Base-by-base conservation (phyloP, 345 rosid genomes). In the Trapa bicornis region DNA sequence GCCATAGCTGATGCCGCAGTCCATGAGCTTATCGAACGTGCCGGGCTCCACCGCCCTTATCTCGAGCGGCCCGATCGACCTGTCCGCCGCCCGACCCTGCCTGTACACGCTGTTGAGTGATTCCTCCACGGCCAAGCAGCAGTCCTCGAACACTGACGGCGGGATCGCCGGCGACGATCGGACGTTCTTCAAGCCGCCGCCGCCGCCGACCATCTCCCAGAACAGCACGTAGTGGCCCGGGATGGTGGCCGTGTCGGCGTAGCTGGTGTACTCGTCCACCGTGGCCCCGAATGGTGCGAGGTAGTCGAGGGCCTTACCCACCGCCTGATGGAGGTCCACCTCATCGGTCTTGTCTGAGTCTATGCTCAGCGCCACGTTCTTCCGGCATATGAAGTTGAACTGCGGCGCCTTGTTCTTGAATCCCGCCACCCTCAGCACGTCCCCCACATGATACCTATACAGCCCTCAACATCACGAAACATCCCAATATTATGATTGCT, bases 1-100 rank as follows among this genome's bases (percentile, higher is more conserved):
- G 3, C 98, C 97, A 29, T 80, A 66, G 79, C 97, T 93, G 11
- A 93, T 89, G 52, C 96, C 93, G 73, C 89, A 90, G 77, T 93
- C 97, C 98, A 93, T 93, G 57, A 93, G 84, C 84, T 93, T 93
- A 73, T 93, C 98, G 61, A 93, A 93, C 45, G 97, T 93, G 72
- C 98, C 98, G 67, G 79, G 48, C 80, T 86, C 96, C 39, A 90
- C 98, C 38, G 89, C 74, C 85, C 74, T 90, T 73, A 93, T 83
- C 91, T 93, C 98, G 8, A 93, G 85, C 2, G 98, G 87, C 33
- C 97, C 98, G 47, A 93, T 90, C 38, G 98, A 89, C 74, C 77
- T 92, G 78, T 93, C 97, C 47, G 90, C 76, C 4, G 76, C 94
- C 38, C 98, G 81, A 36, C 97, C 93, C 76, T 90, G 98, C 68